Evolutionary conservation across 164 flowering plant genomes (phyloP).

Genomic region (Liriodendron chinense): DNA sequence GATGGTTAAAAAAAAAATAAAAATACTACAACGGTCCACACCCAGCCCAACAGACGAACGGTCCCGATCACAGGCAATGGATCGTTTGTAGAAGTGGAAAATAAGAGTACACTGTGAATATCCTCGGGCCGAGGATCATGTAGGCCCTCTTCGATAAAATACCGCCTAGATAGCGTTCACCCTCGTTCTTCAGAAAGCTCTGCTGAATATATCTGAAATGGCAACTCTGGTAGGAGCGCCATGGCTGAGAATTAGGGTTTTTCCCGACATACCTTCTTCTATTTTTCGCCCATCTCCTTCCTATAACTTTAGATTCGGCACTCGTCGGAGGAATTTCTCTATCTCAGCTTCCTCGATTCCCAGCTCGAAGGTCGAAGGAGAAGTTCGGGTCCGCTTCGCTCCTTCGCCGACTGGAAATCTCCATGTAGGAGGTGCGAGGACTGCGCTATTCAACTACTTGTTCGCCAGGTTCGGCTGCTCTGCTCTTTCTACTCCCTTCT

Average conservation of each 20-base stretch:
- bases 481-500: background rate
- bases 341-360: conserved; percentile 26
- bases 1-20: too few relatives aligned
- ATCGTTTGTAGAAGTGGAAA: too few relatives aligned
- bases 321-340: conserved; percentile 26
- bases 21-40: too few relatives aligned
- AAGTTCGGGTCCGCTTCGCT: conserved; percentile 87
- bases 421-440: conserved; percentile 95
- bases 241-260: conserved; percentile 38
- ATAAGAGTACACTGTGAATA: too few relatives aligned
- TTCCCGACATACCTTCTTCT: conserved; percentile 37
- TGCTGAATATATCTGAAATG: conserved; percentile 19
- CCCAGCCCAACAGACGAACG: too few relatives aligned
- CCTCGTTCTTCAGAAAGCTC: background rate
- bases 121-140: too few relatives aligned
- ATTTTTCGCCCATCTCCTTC: conserved; percentile 21
- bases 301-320: background rate
- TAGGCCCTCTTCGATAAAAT: background rate
- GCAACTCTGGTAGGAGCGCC: conserved; percentile 36
- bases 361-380: conserved; percentile 26
- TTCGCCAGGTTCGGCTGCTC: conserved; percentile 60
- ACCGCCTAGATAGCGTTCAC: background rate
- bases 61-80: too few relatives aligned
- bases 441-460: conserved; percentile 91
- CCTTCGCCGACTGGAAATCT: conserved; percentile 98